Base-by-base conservation (phyloP, 2,329 filamentous ascomycete genomes). In the Ceratocystis cubensis region DNA sequence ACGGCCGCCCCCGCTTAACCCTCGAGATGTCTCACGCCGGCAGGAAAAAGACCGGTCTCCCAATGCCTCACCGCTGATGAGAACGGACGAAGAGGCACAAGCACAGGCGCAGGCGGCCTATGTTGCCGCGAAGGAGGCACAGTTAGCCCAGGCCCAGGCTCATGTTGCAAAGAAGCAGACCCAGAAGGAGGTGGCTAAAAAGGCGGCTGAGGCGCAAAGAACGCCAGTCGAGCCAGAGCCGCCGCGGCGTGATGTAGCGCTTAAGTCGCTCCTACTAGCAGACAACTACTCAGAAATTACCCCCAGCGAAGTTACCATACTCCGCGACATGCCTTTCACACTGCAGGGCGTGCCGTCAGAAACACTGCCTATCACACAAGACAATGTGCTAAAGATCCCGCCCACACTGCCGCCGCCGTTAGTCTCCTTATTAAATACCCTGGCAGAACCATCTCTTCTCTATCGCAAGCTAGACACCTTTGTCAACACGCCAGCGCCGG, bases 391-490 rank as follows among this genome's bases (percentile, higher is more conserved):
- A 64, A 89, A 85, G 72, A 78, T 99, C 30, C 95, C 94, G 0
- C 72, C 85, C 0, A 89, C 86, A 0, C 80, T 99, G 5, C 91
- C 94, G 1, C 80, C 92, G 5, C 93, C 94, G 1, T 80, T 97
- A 8, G 80, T 97, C 15, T 92, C 91, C 17, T 81, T 99, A 8
- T 79, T 99, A 1, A 91, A 99, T 72, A 90, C 88, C 0, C 79
- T 99, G 22, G 91, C 94, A 1, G 94, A 99, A 73, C 94, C 94
- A 6, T 95, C 93, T 4, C 79, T 99, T n/a, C 80, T 99, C 7
- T 99, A 96, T 74, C 85, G 87, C 68, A 84, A 84, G 0, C 81
- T 99, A 0, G 84, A 91, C 15, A 81, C 82, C 2, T 99, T 96
- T 75, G 88, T 93, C 66, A 88, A 95, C 68, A 87, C 87, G 3